phyloP scores from a whole-genome alignment of 495 filamentous ascomycete species.

The Xylaria venustula region DNA sequence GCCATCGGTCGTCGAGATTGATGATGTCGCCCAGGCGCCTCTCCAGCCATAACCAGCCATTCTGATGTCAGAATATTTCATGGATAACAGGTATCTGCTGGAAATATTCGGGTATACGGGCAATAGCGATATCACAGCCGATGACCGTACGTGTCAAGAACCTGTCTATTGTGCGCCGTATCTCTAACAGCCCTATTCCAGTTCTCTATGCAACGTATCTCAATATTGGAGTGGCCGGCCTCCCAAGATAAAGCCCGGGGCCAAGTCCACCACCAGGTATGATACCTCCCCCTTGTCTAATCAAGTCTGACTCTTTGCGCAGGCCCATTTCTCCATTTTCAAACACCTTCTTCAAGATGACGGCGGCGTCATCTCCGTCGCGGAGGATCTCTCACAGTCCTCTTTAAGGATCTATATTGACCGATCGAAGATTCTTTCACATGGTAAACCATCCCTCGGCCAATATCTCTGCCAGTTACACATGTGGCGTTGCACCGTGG shows the following conservation, averaged over 20 bases:
- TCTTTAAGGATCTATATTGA: conserved; percentile 34
- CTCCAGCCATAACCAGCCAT: no score
- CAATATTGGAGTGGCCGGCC: conserved; percentile 62
- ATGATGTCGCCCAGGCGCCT: no score
- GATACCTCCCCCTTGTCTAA: neutral
- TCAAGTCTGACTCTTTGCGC: neutral
- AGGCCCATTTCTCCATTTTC: conserved; percentile 44
- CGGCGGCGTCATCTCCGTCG: conserved; percentile 29
- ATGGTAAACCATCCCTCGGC: conserved; percentile 39
- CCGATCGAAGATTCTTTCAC: conserved; percentile 27
- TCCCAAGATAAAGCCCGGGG: conserved; percentile 24
- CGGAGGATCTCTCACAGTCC: conserved; percentile 24
- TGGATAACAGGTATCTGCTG: neutral
- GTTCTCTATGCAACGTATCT: conserved; percentile 65
- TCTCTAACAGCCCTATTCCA: neutral
- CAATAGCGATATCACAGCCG: neutral
- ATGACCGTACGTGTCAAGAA: neutral
- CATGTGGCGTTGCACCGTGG: conserved; percentile 45
- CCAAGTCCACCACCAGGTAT: neutral
- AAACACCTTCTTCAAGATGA: conserved; percentile 34
- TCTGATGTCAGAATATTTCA: conserved; percentile 32
- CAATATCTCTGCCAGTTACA: conserved; percentile 39
- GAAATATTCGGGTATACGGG: neutral
- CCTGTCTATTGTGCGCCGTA: neutral
- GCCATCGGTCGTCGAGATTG: no score